phyloP scores from a whole-genome alignment of 345 rosid genomes.

The Rhodamnia argentea region DNA sequence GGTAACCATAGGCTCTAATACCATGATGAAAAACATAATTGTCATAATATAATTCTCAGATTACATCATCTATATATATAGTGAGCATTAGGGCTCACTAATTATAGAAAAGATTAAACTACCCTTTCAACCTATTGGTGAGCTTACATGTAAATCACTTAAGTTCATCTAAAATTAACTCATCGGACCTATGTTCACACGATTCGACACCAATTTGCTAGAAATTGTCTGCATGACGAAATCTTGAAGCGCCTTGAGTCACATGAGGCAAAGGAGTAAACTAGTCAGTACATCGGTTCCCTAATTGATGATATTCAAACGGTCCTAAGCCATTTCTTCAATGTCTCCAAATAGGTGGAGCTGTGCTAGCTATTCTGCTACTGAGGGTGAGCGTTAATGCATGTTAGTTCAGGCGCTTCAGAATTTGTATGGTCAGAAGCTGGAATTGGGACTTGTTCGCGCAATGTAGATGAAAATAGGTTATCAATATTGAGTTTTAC shows the following conservation, averaged over 20 bases:
- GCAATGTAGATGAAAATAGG: background rate
- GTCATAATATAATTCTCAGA: too few species aligned
- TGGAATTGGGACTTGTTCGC: background rate
- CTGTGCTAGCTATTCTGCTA: background rate
- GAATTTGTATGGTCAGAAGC: background rate
- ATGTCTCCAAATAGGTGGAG: background rate
- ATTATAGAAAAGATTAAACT: too few species aligned
- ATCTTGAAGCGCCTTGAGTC: background rate
- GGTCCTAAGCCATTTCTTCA: background rate
- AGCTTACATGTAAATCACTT: too few species aligned
- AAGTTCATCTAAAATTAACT: too few species aligned
- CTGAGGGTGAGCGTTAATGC: background rate
- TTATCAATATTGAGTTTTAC: background rate
- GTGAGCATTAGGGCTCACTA: too few species aligned
- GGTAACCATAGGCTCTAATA: too few species aligned
- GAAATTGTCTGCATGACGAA: background rate
- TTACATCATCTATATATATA: too few species aligned
- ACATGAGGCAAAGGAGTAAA: background rate
- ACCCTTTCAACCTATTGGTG: too few species aligned
- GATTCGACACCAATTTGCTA: too few species aligned
- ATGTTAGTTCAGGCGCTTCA: background rate
- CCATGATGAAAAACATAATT: too few species aligned
- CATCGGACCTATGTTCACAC: too few species aligned
- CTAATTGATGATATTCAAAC: background rate
- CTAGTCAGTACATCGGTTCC: too few species aligned